Evolutionary conservation across 768 basidiomycete genomes (phyloP).

Genomic region (Boletus reticuloceps): DNA sequence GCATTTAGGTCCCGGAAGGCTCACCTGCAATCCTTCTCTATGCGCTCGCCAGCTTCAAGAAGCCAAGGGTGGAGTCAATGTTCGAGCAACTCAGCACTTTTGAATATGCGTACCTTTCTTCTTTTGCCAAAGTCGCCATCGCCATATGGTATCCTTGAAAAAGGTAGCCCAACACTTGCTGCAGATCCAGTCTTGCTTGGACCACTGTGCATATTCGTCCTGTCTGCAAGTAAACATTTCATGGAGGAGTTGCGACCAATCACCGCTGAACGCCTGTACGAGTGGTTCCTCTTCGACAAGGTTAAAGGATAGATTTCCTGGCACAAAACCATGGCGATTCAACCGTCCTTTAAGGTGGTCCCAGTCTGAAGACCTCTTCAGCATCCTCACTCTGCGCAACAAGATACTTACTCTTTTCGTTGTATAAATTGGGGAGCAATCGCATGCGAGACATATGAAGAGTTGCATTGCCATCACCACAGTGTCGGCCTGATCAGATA

Average conservation of each 20-base stretch:
- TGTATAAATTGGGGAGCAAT: background rate
- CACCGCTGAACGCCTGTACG: background rate
- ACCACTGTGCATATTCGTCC: background rate
- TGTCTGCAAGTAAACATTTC: background rate
- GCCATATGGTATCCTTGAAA: background rate
- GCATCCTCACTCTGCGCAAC: too few relatives aligned
- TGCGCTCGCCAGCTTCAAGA: background rate
- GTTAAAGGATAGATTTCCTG: background rate
- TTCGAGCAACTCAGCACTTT: too few relatives aligned
- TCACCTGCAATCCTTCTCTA: constrained; percentile 1
- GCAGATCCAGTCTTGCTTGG: constrained; percentile 4
- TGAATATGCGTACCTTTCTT: background rate
- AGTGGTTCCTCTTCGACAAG: background rate
- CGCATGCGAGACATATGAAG: background rate
- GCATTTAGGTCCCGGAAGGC: background rate
- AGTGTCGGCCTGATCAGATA: background rate
- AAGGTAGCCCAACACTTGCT: background rate
- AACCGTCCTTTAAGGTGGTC: background rate
- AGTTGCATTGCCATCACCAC: background rate
- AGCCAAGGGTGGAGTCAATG: too few relatives aligned
- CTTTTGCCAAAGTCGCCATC: background rate
- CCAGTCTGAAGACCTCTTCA: constrained; percentile 2
- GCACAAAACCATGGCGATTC: background rate
- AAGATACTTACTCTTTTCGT: constrained; percentile 2
- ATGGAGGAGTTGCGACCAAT: constrained; percentile 2